Evolutionary conservation across 306 rosid genomes (phyloP), one percentile per base, ranked within the genome.

Genomic region (Quercus ilex): DNA sequence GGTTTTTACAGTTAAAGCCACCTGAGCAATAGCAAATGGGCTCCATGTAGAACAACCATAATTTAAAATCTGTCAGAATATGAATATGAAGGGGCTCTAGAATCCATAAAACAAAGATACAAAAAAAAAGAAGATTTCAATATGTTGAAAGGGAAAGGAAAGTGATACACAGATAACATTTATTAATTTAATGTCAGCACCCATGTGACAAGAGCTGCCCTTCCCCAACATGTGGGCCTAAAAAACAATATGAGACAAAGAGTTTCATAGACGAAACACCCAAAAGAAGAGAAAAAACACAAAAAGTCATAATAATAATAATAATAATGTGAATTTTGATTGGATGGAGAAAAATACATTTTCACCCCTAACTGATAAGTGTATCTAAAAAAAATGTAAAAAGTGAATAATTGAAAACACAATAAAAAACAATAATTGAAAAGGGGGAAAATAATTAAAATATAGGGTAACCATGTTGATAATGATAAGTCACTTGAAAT

Each of bases 181-280:
- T 79, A 73, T 41, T 41, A 41, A 41, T 72, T 70, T 60, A 73
- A 78, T 80, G 89, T 85, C 91, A 80, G 91, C 77, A 70, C 82
- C 91, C 85, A 85, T 83, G 91, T 83, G 91, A 76, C 79, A 59
- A 74, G 53, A 35, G 14, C 78, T 64, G 82, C 78, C 74, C 74
- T 82, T 81, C 58, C 20, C 74, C 86, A 83, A 60, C 87, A 69
- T 83, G 89, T 83, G 87, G 83, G 72, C 77, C 85, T 73, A 43
- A 64, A 71, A 15, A 57, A 79, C 81, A 79, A 35, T 76, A 53
- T 41, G 74, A 43, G 85, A 82, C 88, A 81, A 82, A 76, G 69
- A 69, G 78, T 69, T 71, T 65, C 46, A 41, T 8, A 41, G 11
- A 41, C 46, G 12, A 41, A 21, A 20, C 26, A 21, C 64, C 35